A percentile compares a stretch with the other conserved stretches of the same genome.
These are phyloP conservation scores for Cytospora piceicola DNA, from an alignment of 2,329 filamentous ascomycete species.

Conservation along the genomic window DNA sequence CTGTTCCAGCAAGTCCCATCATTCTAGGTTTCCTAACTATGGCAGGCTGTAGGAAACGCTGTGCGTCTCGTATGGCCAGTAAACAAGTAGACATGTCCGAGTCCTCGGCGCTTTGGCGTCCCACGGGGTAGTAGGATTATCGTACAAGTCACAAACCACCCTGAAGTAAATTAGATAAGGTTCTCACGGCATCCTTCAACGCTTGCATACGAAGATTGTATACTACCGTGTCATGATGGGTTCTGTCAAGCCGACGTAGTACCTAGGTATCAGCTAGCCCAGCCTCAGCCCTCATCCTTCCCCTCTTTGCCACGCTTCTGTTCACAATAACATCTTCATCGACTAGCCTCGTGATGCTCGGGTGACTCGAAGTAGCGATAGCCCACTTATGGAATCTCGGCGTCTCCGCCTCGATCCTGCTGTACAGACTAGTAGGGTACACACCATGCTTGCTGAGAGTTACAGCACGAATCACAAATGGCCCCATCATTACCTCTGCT, in stretches of 20 bases:
- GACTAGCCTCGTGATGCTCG: constrained; percentile 65
- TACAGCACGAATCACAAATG: constrained; percentile 21
- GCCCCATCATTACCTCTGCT: constrained; percentile 61
- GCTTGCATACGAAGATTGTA: background rate
- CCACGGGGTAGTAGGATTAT: too few relatives aligned
- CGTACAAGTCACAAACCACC: too few relatives aligned
- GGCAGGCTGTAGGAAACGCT: background rate
- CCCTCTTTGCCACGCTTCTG: constrained; percentile 44
- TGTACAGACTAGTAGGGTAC: constrained; percentile 50
- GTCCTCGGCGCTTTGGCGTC: too few relatives aligned
- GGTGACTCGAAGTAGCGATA: constrained; percentile 56
- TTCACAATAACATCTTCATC: constrained; percentile 52
- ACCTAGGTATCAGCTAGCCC: constrained; percentile 19
- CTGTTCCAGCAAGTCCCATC: background rate
- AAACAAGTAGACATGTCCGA: too few relatives aligned
- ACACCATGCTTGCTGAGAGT: constrained; percentile 51
- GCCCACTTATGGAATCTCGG: constrained; percentile 67
- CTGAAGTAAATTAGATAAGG: background rate
- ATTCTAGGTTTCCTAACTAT: background rate
- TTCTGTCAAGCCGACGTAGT: background rate
- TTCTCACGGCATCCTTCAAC: background rate
- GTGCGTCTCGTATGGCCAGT: too few relatives aligned
- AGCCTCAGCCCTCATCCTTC: constrained; percentile 27
- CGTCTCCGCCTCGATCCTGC: constrained; percentile 34
- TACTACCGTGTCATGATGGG: background rate